Percentiles rank a stretch among this genome's conserved stretches.
Evolutionary conservation across 495 filamentous ascomycete genomes (phyloP).

Genomic region (Astrocystis sublimbata): DNA sequence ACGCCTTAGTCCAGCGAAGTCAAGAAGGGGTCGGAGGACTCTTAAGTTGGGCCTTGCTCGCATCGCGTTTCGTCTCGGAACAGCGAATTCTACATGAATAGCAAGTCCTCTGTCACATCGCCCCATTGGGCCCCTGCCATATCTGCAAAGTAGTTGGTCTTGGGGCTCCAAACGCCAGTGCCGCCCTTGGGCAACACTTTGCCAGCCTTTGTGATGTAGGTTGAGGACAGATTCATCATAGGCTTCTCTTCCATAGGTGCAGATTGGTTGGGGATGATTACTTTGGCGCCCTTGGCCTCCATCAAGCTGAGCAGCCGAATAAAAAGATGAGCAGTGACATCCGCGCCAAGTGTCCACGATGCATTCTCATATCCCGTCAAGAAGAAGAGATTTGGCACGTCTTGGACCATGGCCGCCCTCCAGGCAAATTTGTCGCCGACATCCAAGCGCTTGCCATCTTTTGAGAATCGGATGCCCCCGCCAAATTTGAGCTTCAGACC

Average conservation of each 20-base stretch:
- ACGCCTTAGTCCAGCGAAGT: not conserved
- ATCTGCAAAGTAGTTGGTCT: slow-evolving; percentile 18
- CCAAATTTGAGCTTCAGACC: slow-evolving; percentile 63
- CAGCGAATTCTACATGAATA: slow-evolving; percentile 3
- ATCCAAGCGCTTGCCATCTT: slow-evolving; percentile 58
- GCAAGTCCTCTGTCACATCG: slow-evolving; percentile 12
- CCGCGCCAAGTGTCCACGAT: slow-evolving; percentile 62
- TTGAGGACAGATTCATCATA: slow-evolving; percentile 17
- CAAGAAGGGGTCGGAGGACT: not conserved
- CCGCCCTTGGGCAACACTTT: slow-evolving; percentile 15
- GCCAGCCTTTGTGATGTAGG: slow-evolving; percentile 4
- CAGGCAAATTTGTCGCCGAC: slow-evolving; percentile 53
- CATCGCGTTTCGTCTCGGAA: not conserved
- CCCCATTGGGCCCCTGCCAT: slow-evolving; percentile 19
- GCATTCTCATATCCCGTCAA: slow-evolving; percentile 62
- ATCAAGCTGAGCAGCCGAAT: slow-evolving; percentile 12
- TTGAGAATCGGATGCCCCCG: slow-evolving; percentile 49
- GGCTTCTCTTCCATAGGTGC: slow-evolving; percentile 14
- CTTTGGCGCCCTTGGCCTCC: slow-evolving; percentile 21
- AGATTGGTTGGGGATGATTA: slow-evolving; percentile 5
- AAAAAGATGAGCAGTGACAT: slow-evolving; percentile 48
- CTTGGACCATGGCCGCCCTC: slow-evolving; percentile 62
- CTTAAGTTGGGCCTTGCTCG: not conserved
- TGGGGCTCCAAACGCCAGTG: slow-evolving; percentile 16
- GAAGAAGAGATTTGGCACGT: slow-evolving; percentile 57